Base-by-base conservation (phyloP, 2,329 filamentous ascomycete genomes). In the Botrytis aclada region DNA sequence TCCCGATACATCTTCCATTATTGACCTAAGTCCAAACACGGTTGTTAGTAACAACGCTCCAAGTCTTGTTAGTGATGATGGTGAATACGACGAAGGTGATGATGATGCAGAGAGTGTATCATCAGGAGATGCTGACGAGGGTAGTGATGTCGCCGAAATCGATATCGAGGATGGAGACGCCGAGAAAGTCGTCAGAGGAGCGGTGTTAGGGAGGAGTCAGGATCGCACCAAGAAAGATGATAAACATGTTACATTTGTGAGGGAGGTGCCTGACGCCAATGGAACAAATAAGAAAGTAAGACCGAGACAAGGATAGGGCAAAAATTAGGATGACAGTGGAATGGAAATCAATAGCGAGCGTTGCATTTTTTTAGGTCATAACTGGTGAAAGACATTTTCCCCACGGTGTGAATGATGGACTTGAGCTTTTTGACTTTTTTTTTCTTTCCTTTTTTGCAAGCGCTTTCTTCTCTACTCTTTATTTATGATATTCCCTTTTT, bases 1-100 rank as follows among this genome's bases (percentile, higher is more conserved):
- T 14, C 70, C 43, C 10, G 71, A 75, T 71, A 83, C 85, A 63
- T 86, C 89, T 72, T 84, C 89, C 79, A 88, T 90, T 71, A 84
- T 85, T 64, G 89, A 92, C 71, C 82, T 93, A 73, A 93, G 90
- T 78, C 92, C 92, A 8, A 89, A 89, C 77, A 92, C 90, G 0
- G 83, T 90, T 62, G 86, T 90, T 69, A 92, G 91, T 81, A 93
- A 93, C 81, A 92, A 93, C 76, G 92, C 92, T 14, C 92, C 92
- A 34, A 94, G 91, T 77, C 86, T 95, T 66, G 92, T 94, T 79
- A 93, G 92, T 82, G 92, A 95, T 81, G 92, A 94, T 79, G 91
- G 92, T 77, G 92, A 94, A 80, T 93, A 92, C 78, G 92, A 92
- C 77, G 90, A 91, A 72, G 93, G 90, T 1, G 89, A 92, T 72